phyloP scores from a whole-genome alignment of 129 eudicot species.

The Calendula officinalis region DNA sequence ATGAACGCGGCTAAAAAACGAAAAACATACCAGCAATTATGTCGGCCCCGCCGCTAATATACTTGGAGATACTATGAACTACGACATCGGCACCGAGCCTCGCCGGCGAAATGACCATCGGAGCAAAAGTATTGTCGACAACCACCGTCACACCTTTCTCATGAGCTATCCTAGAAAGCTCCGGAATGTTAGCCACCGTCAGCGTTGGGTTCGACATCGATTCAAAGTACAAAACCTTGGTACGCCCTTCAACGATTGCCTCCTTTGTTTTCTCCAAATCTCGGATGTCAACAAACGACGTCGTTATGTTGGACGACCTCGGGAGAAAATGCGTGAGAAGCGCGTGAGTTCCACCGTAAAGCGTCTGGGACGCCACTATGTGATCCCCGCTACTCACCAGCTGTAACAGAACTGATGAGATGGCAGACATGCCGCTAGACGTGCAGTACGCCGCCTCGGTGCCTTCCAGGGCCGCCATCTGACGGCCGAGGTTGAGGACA shows the following conservation, averaged over 20 bases:
- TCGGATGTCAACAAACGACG: constrained; percentile 57
- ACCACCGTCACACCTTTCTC: constrained; percentile 55
- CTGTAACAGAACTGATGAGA: constrained; percentile 51
- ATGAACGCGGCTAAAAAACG: background rate
- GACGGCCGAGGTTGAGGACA: constrained; percentile 62
- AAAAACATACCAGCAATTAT: constrained; percentile 55
- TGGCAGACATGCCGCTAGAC: constrained; percentile 72
- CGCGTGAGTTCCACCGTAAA: constrained; percentile 74
- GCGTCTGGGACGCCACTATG: constrained; percentile 55
- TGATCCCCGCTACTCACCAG: constrained; percentile 52
- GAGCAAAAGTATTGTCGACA: constrained; percentile 67
- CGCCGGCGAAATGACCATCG: constrained; percentile 66
- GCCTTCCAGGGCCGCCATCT: constrained; percentile 73
- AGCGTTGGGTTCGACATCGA: constrained; percentile 64
- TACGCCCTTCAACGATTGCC: constrained; percentile 55
- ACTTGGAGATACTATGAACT: constrained; percentile 63
- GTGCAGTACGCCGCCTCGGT: constrained; percentile 78
- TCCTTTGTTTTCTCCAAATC: constrained; percentile 43
- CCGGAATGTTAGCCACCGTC: constrained; percentile 59
- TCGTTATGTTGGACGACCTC: constrained; percentile 50
- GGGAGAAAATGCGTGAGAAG: constrained; percentile 56
- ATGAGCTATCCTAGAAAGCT: constrained; percentile 53
- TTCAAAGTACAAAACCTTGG: constrained; percentile 65
- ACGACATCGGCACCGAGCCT: constrained; percentile 72
- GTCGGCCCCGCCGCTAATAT: constrained; percentile 72